These are phyloP conservation scores for Nitzschia sp. DNA, from an alignment of 108 stramenopile genomes.

Conservation along the genomic window DNA sequence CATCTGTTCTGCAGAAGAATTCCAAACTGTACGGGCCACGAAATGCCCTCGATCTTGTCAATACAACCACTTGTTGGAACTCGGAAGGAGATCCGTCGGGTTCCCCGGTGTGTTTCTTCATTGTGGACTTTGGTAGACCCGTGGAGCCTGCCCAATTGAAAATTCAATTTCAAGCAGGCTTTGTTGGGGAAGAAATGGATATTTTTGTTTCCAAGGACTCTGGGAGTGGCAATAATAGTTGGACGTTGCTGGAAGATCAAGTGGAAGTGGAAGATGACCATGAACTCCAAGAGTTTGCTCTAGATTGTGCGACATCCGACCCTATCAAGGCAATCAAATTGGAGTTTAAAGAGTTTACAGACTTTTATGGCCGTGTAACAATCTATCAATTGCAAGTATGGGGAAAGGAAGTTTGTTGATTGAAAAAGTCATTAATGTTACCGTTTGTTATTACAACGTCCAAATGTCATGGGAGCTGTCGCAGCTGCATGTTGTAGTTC, in stretches of 20 bases:
- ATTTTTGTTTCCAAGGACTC: conserved; percentile 3
- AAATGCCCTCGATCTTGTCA: conserved; percentile 49
- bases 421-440: too few species aligned
- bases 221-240: conserved; percentile 5
- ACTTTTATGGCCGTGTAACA: conserved; percentile 66
- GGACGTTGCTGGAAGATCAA: conserved; percentile 20
- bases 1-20: conserved; percentile 58
- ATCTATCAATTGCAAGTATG: conserved; percentile 58
- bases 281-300: conserved; percentile 39
- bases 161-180: conserved; percentile 67
- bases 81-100: conserved; percentile 43
- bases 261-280: conserved; percentile 55
- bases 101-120: conserved; percentile 28
- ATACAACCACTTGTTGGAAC: conserved; percentile 56
- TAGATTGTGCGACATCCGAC: conserved; percentile 9
- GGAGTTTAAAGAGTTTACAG: conserved; percentile 46
- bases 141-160: conserved; percentile 38
- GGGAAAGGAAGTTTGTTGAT: conserved; percentile 38
- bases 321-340: conserved; percentile 38
- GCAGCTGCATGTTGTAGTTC: not conserved
- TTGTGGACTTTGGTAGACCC: conserved; percentile 48
- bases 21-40: conserved; percentile 53
- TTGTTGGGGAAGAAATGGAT: conserved; percentile 38
- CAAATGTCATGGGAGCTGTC: not conserved
- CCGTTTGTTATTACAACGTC: too few species aligned